Conservation (phyloP, 345 rosid species). For the Gossypium anomalum region DNA sequence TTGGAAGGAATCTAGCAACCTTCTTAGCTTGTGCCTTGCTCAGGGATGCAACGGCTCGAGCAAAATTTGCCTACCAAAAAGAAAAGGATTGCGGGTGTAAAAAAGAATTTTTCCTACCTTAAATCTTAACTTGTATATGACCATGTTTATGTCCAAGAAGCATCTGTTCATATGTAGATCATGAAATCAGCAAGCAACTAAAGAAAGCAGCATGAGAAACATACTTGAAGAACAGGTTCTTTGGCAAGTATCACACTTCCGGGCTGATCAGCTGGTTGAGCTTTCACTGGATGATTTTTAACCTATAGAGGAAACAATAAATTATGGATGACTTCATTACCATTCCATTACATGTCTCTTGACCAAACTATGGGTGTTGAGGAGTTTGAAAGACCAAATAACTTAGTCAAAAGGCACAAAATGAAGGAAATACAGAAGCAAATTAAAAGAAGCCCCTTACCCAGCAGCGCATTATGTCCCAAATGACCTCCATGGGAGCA, state of each 20-base stretch:
- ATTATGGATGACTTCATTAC: not conserved
- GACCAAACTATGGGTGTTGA: too few species aligned
- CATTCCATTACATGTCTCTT: too few species aligned
- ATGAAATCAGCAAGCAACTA: not conserved
- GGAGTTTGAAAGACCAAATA: too few species aligned
- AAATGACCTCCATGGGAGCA: constrained; percentile 95
- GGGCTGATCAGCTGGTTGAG: constrained; percentile 73
- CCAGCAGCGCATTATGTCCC: constrained; percentile 99
- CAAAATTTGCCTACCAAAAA: constrained; percentile 70
- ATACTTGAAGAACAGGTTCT: constrained; percentile 82
- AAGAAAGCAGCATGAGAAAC: not conserved
- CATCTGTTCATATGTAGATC: not conserved
- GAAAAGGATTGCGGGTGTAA: not conserved
- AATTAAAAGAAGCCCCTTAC: constrained; percentile 42
- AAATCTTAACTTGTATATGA: not conserved
- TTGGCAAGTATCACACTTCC: constrained; percentile 89
- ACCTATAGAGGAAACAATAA: constrained; percentile 39
- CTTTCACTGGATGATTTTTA: constrained; percentile 87
- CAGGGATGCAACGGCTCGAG: constrained; percentile 77
- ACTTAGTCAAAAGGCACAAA: not conserved
- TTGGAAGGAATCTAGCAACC: constrained; percentile 82
- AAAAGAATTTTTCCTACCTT: constrained; percentile 4
- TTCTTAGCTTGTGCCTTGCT: constrained; percentile 98
- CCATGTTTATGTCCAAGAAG: not conserved
- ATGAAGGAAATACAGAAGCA: not conserved